Percentiles rank a stretch among this genome's conserved stretches.
phyloP scores from a whole-genome alignment of 352 stramenopile genomes.

The Peronospora farinosa region DNA sequence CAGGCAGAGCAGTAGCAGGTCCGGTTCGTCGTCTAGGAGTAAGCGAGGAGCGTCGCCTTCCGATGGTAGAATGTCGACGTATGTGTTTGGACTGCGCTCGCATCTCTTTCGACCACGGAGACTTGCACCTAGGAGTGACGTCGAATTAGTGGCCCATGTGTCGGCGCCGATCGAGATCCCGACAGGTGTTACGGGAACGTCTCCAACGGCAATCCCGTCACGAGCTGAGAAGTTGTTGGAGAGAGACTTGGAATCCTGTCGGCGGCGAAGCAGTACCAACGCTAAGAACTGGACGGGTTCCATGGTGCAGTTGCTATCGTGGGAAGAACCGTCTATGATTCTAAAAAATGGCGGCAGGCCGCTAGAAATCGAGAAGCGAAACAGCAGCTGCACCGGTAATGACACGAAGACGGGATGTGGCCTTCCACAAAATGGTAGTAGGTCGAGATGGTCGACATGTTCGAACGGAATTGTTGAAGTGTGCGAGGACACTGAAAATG shows the following conservation, averaged over 20 bases:
- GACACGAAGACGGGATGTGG: neutral
- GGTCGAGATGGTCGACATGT: conserved; percentile 9
- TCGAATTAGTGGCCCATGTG: conserved; percentile 31
- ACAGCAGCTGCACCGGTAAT: conserved; percentile 1
- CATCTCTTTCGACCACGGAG: conserved; percentile 30
- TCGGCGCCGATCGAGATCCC: conserved; percentile 67
- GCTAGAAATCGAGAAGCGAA: conserved; percentile 28
- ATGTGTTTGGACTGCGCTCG: conserved; percentile 33
- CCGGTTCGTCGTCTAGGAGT: conserved; percentile 15
- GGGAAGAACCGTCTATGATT: conserved; percentile 60
- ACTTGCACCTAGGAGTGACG: conserved; percentile 14
- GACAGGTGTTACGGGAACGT: conserved; percentile 11
- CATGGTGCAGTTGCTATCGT: conserved; percentile 45
- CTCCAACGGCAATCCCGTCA: conserved; percentile 13
- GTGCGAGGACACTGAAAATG: conserved; percentile 38
- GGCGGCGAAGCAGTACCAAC: conserved; percentile 18
- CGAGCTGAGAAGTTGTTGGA: conserved; percentile 11
- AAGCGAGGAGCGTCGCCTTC: conserved; percentile 7
- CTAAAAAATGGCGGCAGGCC: conserved; percentile 19
- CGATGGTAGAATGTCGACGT: conserved; percentile 21
- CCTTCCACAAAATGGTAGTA: conserved; percentile 1
- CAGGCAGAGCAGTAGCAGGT: conserved; percentile 18
- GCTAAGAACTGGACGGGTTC: conserved; percentile 15
- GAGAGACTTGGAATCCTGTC: conserved; percentile 16
- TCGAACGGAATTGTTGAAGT: conserved; percentile 29